These are phyloP conservation scores for Pyrenophora tritici-repentis DNA, from an alignment of 2,329 filamentous ascomycete genomes.

Conservation along the genomic window DNA sequence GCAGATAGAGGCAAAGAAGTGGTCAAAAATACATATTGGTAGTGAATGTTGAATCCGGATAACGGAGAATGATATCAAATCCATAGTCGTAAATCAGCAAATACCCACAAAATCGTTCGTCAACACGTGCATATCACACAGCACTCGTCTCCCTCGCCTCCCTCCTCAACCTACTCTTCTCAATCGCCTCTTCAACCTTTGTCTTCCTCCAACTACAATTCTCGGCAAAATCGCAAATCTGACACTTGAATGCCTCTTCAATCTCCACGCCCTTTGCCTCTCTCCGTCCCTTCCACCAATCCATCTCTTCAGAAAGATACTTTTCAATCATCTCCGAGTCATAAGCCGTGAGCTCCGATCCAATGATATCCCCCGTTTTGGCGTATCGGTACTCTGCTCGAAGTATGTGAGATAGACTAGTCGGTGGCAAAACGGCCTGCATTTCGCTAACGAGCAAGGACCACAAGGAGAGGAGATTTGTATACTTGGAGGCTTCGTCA, in stretches of 20 bases:
- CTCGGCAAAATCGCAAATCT: conserved; percentile 80
- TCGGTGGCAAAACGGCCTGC: conserved; percentile 58
- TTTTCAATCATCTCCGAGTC: conserved; percentile 65
- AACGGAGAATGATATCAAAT: background rate
- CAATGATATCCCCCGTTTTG: conserved; percentile 58
- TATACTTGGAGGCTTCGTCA: conserved; percentile 61
- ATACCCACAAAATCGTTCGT: too few species aligned
- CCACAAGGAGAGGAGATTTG: conserved; percentile 66
- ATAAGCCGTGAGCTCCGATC: conserved; percentile 67
- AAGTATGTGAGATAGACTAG: conserved; percentile 55
- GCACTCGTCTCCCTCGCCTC: conserved; percentile 30
- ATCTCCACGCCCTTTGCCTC: conserved; percentile 75
- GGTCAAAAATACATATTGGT: too few species aligned
- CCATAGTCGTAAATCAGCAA: background rate
- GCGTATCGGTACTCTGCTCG: conserved; percentile 60
- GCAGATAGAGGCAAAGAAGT: too few species aligned
- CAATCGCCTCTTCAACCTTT: conserved; percentile 66
- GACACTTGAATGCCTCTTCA: conserved; percentile 88
- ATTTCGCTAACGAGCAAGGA: conserved; percentile 66
- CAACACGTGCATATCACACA: conserved; percentile 19
- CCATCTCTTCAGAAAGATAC: conserved; percentile 72
- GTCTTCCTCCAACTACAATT: conserved; percentile 76
- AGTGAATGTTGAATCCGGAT: too few species aligned
- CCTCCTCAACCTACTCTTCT: conserved; percentile 40
- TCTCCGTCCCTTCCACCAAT: conserved; percentile 86